These are phyloP conservation scores for Acer yangbiense DNA, from an alignment of 345 rosid genomes.

Conservation along the genomic window DNA sequence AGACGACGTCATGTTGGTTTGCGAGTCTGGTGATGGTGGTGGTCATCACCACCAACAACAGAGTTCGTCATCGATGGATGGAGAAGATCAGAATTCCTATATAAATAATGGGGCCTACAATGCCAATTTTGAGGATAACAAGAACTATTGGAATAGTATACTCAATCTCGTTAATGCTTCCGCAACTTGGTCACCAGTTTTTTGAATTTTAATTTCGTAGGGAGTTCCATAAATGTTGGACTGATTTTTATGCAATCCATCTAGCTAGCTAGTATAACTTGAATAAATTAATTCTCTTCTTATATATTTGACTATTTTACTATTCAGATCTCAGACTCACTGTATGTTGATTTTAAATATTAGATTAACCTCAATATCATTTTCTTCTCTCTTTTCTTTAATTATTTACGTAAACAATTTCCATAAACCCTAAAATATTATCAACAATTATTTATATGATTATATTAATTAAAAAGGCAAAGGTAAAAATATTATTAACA, in stretches of 20 bases:
- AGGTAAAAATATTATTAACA: too few species aligned
- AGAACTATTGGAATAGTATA: constrained; percentile 39
- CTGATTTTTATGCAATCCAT: background rate
- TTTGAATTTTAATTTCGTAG: constrained; percentile 5
- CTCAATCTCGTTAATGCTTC: constrained; percentile 35
- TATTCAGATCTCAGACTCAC: too few species aligned
- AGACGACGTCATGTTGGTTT: constrained; percentile 3
- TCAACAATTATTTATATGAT: too few species aligned
- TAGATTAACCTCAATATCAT: too few species aligned
- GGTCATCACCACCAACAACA: background rate
- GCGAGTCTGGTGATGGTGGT: constrained; percentile 16
- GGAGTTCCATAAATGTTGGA: background rate
- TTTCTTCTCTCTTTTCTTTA: too few species aligned
- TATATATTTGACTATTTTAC: too few species aligned
- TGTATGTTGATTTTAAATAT: too few species aligned
- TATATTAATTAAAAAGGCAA: too few species aligned
- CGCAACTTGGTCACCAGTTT: constrained; percentile 25
- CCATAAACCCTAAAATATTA: too few species aligned
- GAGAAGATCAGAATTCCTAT: constrained; percentile 3
- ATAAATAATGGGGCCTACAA: background rate
- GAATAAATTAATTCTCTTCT: background rate
- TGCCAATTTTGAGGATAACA: constrained; percentile 34
- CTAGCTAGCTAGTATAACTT: background rate
- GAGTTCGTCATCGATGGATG: constrained; percentile 8
- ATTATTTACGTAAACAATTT: too few species aligned